A percentile compares a stretch with the other conserved stretches of the same genome.
Conservation (phyloP, 495 filamentous ascomycete genomes). For the Penicillium pancosmium region DNA sequence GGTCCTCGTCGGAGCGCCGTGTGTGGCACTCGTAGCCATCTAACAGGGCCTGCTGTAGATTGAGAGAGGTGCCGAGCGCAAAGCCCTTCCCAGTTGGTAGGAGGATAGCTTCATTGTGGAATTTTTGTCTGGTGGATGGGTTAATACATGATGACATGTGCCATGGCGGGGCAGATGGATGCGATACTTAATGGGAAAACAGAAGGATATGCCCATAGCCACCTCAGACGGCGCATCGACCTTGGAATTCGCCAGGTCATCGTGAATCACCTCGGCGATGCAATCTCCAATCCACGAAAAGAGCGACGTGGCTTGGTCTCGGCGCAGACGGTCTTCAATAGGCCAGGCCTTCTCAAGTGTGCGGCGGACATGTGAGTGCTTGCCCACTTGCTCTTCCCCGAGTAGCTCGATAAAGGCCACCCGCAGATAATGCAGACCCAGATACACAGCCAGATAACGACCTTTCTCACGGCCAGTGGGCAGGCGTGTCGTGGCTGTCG, state of each 20-base stretch:
- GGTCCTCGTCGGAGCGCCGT: conserved; percentile 29
- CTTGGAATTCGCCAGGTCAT: conserved; percentile 36
- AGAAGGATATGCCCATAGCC: conserved; percentile 74
- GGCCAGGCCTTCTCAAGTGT: conserved; percentile 71
- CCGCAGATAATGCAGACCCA: conserved; percentile 73
- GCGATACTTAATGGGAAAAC: conserved; percentile 74
- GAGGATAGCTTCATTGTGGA: conserved; percentile 68
- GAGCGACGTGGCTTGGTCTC: conserved; percentile 64
- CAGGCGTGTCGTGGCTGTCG: conserved; percentile 70
- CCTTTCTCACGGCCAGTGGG: conserved; percentile 61
- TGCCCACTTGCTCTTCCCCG: conserved; percentile 37
- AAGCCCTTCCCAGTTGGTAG: conserved; percentile 85
- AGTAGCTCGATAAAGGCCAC: conserved; percentile 72
- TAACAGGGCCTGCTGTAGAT: conserved; percentile 66
- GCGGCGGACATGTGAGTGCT: conserved; percentile 47
- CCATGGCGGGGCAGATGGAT: not conserved
- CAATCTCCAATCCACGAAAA: conserved; percentile 76
- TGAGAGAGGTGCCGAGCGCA: conserved; percentile 63
- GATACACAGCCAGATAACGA: conserved; percentile 70
- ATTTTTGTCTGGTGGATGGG: conserved; percentile 59
- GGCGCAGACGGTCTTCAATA: conserved; percentile 71
- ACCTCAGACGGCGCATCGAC: conserved; percentile 50
- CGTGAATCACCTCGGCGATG: conserved; percentile 67
- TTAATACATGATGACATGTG: conserved; percentile 2
- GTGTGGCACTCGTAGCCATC: conserved; percentile 63